A percentile compares a stretch with the other conserved stretches of the same genome.
Conservation (phyloP, 2,329 filamentous ascomycete genomes). For the Lecanicillium sp. region DNA sequence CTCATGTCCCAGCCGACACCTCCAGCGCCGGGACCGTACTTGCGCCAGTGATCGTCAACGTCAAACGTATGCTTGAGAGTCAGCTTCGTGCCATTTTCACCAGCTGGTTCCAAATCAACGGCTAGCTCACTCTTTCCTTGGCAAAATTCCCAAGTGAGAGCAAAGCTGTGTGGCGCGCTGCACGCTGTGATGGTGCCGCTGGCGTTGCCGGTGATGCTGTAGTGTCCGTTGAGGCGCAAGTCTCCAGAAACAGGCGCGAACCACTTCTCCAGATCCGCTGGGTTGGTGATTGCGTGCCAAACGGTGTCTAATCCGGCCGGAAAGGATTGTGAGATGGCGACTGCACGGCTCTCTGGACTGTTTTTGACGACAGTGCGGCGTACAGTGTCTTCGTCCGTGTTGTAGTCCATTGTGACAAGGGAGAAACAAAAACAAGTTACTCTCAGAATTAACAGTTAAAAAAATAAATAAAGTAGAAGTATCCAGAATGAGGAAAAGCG, state of each 20-base stretch:
- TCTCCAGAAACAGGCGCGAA: slow-evolving; percentile 6
- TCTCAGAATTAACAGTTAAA: no score
- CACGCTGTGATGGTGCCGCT: slow-evolving; percentile 5
- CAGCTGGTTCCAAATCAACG: neutral
- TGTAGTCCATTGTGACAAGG: slow-evolving; percentile 6
- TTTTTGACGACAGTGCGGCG: slow-evolving; percentile 5
- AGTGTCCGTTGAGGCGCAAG: slow-evolving; percentile 6
- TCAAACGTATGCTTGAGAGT: slow-evolving; percentile 1
- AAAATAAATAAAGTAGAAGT: no score
- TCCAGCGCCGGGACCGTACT: slow-evolving; percentile 6
- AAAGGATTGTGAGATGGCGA: slow-evolving; percentile 1
- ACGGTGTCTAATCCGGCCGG: neutral
- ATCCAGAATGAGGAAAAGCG: no score
- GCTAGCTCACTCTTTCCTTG: slow-evolving; percentile 1
- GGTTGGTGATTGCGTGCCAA: slow-evolving; percentile 3
- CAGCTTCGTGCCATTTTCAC: neutral
- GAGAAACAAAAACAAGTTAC: no score
- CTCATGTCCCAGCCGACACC: slow-evolving; percentile 7
- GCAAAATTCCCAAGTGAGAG: slow-evolving; percentile 3
- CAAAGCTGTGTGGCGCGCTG: neutral
- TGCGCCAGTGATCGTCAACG: slow-evolving; percentile 3
- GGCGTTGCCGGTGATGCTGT: slow-evolving; percentile 4
- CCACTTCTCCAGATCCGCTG: slow-evolving; percentile 1
- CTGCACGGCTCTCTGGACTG: slow-evolving; percentile 1
- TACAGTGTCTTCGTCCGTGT: slow-evolving; percentile 2